Base-by-base conservation (phyloP, 148 eudicot species). In the Arbutus unedo region DNA sequence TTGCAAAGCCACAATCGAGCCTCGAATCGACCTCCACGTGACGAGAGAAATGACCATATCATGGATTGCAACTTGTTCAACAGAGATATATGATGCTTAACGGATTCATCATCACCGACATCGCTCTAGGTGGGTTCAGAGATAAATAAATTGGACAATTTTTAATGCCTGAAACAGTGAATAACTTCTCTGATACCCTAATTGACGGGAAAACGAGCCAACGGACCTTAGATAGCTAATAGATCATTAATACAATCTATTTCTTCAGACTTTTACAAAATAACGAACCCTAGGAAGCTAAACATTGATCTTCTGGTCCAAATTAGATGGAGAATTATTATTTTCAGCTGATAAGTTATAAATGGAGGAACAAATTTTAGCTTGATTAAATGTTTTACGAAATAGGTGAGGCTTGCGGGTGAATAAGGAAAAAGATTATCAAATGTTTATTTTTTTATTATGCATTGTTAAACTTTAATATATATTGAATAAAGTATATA, bases 1-100 rank as follows among this genome's bases (percentile, higher is more conserved):
- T 94, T 94, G 88, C 96, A 91, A 13, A 96, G 96, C 99, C 99
- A 96, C 57, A 96, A 86, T 67, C 96, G 91, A 70, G 93, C 94
- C 89, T 94, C 97, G 3, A 97, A 90, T 41, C 97, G 93, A 66
- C 99, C 93, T 82, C 90, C 95, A 50, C 86, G 85, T 47, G 93
- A 89, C 74, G 89, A 76, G 54, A 93, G 54, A 75, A 93, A 47
- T 23, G 84, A 85, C 94, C 94, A 91, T 25, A 94, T 74, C 43
- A 80, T 64, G 57, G 85, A 85, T 79, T 91, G 94, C 85, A 96
- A 59, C 85, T 93, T 85, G 54, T 81, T 82, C 67, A 90, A 85
- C 31, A 90, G 91, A 53, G 87, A 83, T 18, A 73, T 79, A 86
- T 86, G 90, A 84, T 78, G 88, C 87, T 88, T 85, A 79, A 71